These are phyloP conservation scores for Globisporangium nagaii DNA, from an alignment of 352 stramenopile species.

Conservation along the genomic window DNA sequence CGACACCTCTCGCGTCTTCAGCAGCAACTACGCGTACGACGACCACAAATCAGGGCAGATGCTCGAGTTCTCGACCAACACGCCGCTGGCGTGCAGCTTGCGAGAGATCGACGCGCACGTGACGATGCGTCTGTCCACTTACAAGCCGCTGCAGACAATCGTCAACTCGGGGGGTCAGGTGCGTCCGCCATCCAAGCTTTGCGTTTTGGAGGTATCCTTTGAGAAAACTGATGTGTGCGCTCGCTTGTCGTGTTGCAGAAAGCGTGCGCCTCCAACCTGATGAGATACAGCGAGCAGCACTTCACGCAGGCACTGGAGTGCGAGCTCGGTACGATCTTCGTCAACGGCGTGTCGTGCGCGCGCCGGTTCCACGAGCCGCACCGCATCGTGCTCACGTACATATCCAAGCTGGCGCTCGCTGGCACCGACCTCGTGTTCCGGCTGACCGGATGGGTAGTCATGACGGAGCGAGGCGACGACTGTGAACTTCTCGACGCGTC, in stretches of 20 bases:
- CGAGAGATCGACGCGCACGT: background rate
- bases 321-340: background rate
- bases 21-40: conserved; percentile 1
- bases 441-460: background rate
- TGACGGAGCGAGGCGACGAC: background rate
- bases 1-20: conserved; percentile 1
- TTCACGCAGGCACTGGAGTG: background rate
- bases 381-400: background rate
- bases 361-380: background rate
- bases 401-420: background rate
- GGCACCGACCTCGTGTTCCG: background rate
- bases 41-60: background rate
- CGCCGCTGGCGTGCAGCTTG: background rate
- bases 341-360: background rate
- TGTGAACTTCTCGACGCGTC: too few species aligned
- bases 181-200: too few species aligned
- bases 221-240: too few species aligned
- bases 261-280: too few species aligned
- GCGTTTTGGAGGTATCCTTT: too few species aligned
- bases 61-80: conserved; percentile 3
- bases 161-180: too few species aligned
- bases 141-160: too few species aligned
- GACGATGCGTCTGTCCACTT: background rate
- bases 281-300: background rate
- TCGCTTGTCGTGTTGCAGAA: too few species aligned